phyloP scores from a whole-genome alignment of 768 basidiomycete genomes.

The Trametes cinnabarina region DNA sequence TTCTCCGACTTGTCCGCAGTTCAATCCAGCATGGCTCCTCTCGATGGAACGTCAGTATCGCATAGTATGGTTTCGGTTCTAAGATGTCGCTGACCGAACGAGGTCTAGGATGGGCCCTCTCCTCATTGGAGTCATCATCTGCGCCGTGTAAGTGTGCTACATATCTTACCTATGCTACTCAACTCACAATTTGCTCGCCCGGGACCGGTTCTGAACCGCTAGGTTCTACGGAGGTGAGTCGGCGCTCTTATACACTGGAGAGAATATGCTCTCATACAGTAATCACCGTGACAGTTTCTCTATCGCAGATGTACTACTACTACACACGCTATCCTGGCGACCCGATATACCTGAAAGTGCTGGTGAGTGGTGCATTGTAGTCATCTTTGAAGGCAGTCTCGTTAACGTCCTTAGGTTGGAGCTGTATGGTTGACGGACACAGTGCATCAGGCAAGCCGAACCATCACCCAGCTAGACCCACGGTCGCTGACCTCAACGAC shows the following conservation, averaged over 20 bases:
- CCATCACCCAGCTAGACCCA: neutral
- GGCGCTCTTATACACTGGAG: slow-evolving; percentile 37
- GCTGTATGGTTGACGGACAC: slow-evolving; percentile 21
- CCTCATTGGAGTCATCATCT: slow-evolving; percentile 47
- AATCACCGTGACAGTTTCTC: slow-evolving; percentile 40
- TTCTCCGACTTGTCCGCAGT: neutral
- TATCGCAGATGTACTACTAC: slow-evolving; percentile 55
- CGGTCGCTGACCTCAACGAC: neutral
- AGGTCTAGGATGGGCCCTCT: slow-evolving; percentile 2
- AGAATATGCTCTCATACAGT: neutral
- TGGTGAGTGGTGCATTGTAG: slow-evolving; percentile 41
- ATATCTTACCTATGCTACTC: too few species aligned
- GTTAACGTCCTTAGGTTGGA: slow-evolving; percentile 12
- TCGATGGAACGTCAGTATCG: slow-evolving; percentile 3
- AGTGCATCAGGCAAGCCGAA: slow-evolving; percentile 17
- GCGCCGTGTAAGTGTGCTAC: slow-evolving; percentile 40
- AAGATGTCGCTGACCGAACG: neutral
- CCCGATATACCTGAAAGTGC: slow-evolving; percentile 50
- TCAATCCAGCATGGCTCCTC: neutral
- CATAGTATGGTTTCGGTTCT: neutral
- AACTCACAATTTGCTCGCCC: too few species aligned
- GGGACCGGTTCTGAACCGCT: neutral
- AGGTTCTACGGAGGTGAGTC: slow-evolving; percentile 38
- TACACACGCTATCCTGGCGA: slow-evolving; percentile 48
- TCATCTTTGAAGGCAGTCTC: too few species aligned